A percentile compares a stretch with the other conserved stretches of the same genome.
Evolutionary conservation across 768 basidiomycete species (phyloP).

Genomic region (Suillus decipiens): DNA sequence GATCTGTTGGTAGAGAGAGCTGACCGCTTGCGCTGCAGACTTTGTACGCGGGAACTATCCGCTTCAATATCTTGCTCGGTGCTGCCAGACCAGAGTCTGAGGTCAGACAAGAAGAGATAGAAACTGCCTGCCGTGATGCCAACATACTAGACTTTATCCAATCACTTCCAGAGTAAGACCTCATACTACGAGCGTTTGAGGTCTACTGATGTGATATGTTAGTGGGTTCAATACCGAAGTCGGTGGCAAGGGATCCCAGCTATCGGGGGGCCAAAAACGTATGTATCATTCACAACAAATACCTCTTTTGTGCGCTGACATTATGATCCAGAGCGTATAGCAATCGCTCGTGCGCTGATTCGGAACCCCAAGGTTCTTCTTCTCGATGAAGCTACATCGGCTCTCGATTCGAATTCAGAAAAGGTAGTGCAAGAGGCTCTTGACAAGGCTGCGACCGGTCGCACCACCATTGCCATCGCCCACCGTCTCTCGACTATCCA

Average conservation of each 20-base stretch:
- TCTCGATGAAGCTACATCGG: too few relatives aligned
- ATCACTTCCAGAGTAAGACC: conserved; percentile 71
- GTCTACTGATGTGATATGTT: conserved; percentile 13
- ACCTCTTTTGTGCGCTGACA: too few relatives aligned
- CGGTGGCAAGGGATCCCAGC: conserved; percentile 86
- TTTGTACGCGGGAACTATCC: conserved; percentile 84
- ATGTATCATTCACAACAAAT: conserved; percentile 23
- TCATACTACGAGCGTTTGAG: background rate
- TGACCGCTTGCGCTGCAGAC: conserved; percentile 37
- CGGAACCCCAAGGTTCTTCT: too few relatives aligned
- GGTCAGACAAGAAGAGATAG: conserved; percentile 86
- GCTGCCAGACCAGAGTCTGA: conserved; percentile 72
- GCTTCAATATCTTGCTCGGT: conserved; percentile 90
- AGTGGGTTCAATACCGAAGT: conserved; percentile 92
- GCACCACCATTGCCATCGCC: too few relatives aligned
- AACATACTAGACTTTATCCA: conserved; percentile 91
- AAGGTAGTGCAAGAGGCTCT: too few relatives aligned
- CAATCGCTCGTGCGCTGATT: too few relatives aligned
- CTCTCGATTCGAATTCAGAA: too few relatives aligned
- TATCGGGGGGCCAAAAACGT: conserved; percentile 89
- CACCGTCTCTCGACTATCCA: too few relatives aligned
- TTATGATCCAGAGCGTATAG: too few relatives aligned
- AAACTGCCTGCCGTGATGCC: conserved; percentile 80
- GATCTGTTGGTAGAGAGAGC: conserved; percentile 9
- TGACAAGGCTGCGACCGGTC: too few relatives aligned